Conservation (phyloP, 768 basidiomycete genomes). For the Boletus fagicola region DNA sequence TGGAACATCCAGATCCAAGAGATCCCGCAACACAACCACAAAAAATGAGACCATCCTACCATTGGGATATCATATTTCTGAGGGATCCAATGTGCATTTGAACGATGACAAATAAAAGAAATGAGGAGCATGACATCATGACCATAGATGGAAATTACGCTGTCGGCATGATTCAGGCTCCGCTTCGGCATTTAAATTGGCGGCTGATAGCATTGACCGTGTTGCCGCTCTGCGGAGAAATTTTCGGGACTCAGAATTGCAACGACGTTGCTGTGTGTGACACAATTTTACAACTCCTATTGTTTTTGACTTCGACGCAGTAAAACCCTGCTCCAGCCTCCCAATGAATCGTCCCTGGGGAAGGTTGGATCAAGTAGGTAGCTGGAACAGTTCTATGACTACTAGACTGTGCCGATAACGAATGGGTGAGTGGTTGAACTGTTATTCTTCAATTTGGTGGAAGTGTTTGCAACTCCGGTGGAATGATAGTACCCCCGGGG, state of each 20-base stretch:
- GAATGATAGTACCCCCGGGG: not conserved
- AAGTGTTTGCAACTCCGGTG: not conserved
- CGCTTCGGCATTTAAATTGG: not conserved
- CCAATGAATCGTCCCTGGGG: not conserved
- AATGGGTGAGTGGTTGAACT: not conserved
- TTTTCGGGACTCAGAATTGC: not conserved
- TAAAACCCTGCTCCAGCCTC: not conserved
- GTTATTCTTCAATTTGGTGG: not conserved
- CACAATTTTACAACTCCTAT: no score
- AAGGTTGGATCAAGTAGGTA: not conserved
- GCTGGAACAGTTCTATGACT: not conserved
- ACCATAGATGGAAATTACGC: not conserved
- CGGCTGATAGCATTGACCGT: no score
- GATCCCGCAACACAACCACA: no score
- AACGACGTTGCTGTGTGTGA: not conserved
- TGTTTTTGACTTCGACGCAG: not conserved
- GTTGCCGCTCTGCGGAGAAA: not conserved
- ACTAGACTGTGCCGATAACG: not conserved
- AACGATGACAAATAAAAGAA: no score
- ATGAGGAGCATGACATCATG: not conserved
- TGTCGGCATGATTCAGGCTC: not conserved
- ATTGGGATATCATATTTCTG: not conserved
- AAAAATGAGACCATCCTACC: no score
- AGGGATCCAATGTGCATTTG: not conserved
- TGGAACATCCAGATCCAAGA: no score